These are phyloP conservation scores for Lithospermum erythrorhizon DNA, from an alignment of 257 asterid species.

Conservation along the genomic window DNA sequence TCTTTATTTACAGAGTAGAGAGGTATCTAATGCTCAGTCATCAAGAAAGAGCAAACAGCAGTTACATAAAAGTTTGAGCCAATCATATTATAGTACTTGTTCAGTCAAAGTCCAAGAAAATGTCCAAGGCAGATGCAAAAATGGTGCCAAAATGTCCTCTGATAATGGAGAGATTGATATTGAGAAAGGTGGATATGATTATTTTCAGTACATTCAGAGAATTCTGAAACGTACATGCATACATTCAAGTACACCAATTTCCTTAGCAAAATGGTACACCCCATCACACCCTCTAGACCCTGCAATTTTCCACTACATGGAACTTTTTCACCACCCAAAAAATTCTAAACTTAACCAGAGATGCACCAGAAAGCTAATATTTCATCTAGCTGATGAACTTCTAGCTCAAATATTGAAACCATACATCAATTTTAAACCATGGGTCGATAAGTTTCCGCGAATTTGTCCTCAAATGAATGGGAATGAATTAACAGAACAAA, in stretches of 20 bases:
- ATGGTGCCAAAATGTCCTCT: conserved; percentile 27
- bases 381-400: conserved; percentile 63
- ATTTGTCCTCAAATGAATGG: conserved; percentile 5
- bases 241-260: conserved; percentile 23
- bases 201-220: conserved; percentile 37
- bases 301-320: conserved; percentile 62
- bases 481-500: conserved; percentile 17
- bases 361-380: conserved; percentile 54
- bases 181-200: background rate
- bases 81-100: conserved; percentile 31
- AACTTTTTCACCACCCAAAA: conserved; percentile 37
- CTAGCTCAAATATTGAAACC: conserved; percentile 35
- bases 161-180: conserved; percentile 13
- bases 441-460: background rate
- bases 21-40: conserved; percentile 33
- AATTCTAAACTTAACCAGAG: conserved; percentile 21
- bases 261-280: conserved; percentile 45
- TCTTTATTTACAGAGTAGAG: background rate
- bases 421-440: conserved; percentile 6
- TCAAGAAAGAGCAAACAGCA: conserved; percentile 46
- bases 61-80: conserved; percentile 57
- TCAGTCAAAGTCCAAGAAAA: conserved; percentile 21
- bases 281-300: conserved; percentile 69
- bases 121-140: conserved; percentile 17
- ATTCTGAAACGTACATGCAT: conserved; percentile 56